Evolutionary conservation across 352 stramenopile species (phyloP).

Genomic region (Globisporangium polare): DNA sequence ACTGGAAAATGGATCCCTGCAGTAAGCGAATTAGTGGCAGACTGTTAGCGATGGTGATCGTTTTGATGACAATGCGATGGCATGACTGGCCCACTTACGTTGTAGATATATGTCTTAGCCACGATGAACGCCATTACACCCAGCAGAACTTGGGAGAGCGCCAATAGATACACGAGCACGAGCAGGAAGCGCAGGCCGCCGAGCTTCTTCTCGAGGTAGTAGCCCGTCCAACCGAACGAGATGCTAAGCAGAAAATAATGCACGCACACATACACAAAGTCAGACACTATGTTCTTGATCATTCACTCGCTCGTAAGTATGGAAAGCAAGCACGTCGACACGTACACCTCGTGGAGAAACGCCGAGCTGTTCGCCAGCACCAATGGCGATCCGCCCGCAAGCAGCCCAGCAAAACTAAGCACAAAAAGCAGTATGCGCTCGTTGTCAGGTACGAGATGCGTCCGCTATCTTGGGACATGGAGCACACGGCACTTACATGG

Average conservation of each 20-base stretch:
- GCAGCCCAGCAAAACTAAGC: slow-evolving; percentile 3
- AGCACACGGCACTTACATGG: slow-evolving; percentile 4
- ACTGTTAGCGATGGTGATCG: background rate
- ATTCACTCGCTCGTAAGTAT: background rate
- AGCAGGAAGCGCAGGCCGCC: slow-evolving; percentile 21
- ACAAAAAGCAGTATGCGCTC: background rate
- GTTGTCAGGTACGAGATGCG: background rate
- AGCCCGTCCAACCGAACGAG: slow-evolving; percentile 26
- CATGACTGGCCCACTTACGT: slow-evolving; percentile 10
- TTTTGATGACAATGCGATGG: background rate
- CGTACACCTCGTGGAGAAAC: slow-evolving; percentile 18
- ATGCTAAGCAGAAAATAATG: slow-evolving; percentile 8
- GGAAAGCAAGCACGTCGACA: background rate
- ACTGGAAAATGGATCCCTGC: slow-evolving; percentile 17
- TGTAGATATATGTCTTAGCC: slow-evolving; percentile 11
- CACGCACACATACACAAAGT: background rate
- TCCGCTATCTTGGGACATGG: background rate
- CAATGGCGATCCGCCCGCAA: slow-evolving; percentile 2
- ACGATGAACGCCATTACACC: slow-evolving; percentile 17
- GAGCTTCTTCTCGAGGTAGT: slow-evolving; percentile 24
- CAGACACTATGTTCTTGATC: too few relatives aligned
- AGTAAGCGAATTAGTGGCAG: background rate
- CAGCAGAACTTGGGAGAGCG: slow-evolving; percentile 21
- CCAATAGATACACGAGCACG: slow-evolving; percentile 16
- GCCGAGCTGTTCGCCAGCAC: slow-evolving; percentile 1